Base-by-base conservation (phyloP, 2,329 filamentous ascomycete genomes). In the Aspergillus sp. region DNA sequence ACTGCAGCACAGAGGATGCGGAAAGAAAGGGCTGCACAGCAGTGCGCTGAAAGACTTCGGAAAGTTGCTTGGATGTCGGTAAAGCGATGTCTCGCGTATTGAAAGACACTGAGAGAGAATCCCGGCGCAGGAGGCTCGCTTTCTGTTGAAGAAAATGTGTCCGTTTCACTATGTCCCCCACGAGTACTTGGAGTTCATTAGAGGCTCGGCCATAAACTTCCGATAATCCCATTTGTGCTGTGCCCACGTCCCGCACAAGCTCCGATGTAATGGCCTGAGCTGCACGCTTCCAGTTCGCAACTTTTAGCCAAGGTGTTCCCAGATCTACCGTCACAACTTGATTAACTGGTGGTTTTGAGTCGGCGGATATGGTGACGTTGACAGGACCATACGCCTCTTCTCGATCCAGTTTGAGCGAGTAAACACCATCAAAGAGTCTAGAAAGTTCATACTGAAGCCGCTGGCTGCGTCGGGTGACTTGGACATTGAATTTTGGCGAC, bases 391-490 rank as follows among this genome's bases (percentile, higher is more conserved):
- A 74, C 9, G 80, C 76, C 64, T 84, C 78, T 57, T 79, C 77
- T 44, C 77, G 74, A 50, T 81, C 77, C 15, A 84, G 68, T 27
- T 77, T 77, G 39, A 85, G 70, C 14, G 79, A 76, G 61, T 84
- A 84, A 7, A 83, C 79, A 8, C 81, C 81, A 35, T 82, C 79
- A 56, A 84, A 81, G 8, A 84, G 74, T 45, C 76, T 77, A 39
- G 79, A 79, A n/a, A 81, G 68, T 57, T 80, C 73, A 56, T 79
- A 77, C 25, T 78, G 65, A 46, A 80, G 67, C 35, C 71, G 61
- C 15, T 72, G 70, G 25, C 74, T 75, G n/a, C 69, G 68, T 52
- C 79, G 78, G 27, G 69, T 74, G 47, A 85, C 76, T 47, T 76
- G 75, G 39, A 85, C 79, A 51, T 77, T 73, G 54, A 86, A 77